Percentiles rank a stretch among this genome's conserved stretches.
Conservation (phyloP, 768 basidiomycete genomes). For the Zangia roseola region DNA sequence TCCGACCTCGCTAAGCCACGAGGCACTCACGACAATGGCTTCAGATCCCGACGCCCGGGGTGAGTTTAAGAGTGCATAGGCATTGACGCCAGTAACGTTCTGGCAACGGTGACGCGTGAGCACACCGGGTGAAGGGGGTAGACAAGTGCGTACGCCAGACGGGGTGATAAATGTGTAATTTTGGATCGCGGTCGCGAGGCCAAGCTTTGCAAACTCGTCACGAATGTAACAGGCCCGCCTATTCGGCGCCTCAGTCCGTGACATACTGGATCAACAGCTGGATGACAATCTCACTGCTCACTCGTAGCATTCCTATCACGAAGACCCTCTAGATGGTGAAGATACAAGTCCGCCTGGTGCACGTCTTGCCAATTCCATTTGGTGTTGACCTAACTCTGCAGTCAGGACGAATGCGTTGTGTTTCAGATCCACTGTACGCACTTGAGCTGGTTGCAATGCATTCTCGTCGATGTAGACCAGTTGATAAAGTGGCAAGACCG, state of each 20-base stretch:
- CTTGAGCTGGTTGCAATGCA: constrained; percentile 90
- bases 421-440: constrained; percentile 31
- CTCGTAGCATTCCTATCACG: constrained; percentile 63
- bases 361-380: constrained; percentile 94
- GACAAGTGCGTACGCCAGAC: constrained; percentile 41
- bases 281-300: constrained; percentile 55
- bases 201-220: constrained; percentile 69
- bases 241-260: neutral
- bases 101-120: constrained; percentile 29
- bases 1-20: constrained; percentile 74
- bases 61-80: constrained; percentile 78
- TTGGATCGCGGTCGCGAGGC: constrained; percentile 70
- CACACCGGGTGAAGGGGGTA: neutral
- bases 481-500: constrained; percentile 60
- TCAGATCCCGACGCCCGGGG: constrained; percentile 93
- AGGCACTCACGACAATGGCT: constrained; percentile 88
- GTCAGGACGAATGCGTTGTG: neutral
- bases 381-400: constrained; percentile 68
- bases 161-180: constrained; percentile 57
- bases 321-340: constrained; percentile 65
- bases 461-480: constrained; percentile 92
- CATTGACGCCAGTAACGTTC: constrained; percentile 67
- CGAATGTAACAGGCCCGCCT: constrained; percentile 68
- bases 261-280: neutral
- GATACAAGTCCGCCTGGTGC: constrained; percentile 77